Conservation (phyloP, 1,139 yeast genomes). For the Geotrichum fermentans region DNA sequence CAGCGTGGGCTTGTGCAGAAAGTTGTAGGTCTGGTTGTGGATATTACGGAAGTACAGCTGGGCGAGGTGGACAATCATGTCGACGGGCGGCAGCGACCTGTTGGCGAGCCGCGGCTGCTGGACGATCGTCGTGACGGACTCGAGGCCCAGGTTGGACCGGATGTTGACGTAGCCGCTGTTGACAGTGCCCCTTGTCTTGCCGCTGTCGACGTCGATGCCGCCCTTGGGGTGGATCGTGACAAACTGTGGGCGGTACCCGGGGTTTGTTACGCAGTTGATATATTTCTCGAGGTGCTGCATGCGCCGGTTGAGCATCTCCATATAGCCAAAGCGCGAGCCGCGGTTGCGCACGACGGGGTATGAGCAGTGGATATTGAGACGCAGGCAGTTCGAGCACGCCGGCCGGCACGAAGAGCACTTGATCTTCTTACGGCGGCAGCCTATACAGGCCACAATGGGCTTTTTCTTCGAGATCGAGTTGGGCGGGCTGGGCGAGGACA, state of each 20-base stretch:
- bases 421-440: constrained; percentile 39
- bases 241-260: constrained; percentile 19
- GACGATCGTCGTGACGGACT: neutral
- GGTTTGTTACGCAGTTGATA: constrained; percentile 23
- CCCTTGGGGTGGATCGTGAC: constrained; percentile 17
- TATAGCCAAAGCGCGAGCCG: constrained; percentile 39
- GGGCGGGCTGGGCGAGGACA: too few species aligned
- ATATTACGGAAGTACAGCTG: constrained; percentile 36
- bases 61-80: constrained; percentile 29
- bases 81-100: constrained; percentile 22
- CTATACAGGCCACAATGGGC: constrained; percentile 38
- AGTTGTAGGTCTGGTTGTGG: constrained; percentile 39
- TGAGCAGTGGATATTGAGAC: constrained; percentile 36
- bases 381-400: constrained; percentile 39
- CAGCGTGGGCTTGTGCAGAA: constrained; percentile 37
- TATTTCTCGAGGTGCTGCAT: constrained; percentile 33
- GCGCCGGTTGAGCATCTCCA: constrained; percentile 35
- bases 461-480: constrained; percentile 34
- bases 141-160: constrained; percentile 2
- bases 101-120: neutral
- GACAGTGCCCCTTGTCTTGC: constrained; percentile 16
- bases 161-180: constrained; percentile 16
- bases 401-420: constrained; percentile 40
- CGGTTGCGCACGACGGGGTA: constrained; percentile 38
- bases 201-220: constrained; percentile 1